These are phyloP conservation scores for sweet orange (Citrus sinensis) DNA, from an alignment of 345 rosid genomes.

Conservation along the genomic window DNA sequence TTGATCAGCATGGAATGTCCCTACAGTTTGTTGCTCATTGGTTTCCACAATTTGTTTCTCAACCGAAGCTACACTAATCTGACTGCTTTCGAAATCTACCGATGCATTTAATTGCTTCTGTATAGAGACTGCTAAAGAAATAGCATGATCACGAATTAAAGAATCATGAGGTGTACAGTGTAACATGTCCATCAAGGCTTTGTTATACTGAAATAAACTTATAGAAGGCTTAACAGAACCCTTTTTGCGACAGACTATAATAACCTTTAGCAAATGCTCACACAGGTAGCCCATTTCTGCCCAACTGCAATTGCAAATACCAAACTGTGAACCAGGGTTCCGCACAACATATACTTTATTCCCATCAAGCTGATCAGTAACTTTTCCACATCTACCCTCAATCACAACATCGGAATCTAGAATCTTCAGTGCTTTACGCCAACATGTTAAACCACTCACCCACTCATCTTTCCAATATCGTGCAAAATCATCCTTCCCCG, in stretches of 20 bases:
- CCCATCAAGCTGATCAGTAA: slow-evolving; percentile 50
- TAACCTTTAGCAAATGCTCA: slow-evolving; percentile 73
- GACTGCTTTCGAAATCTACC: slow-evolving; percentile 27
- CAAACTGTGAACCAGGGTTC: slow-evolving; percentile 81
- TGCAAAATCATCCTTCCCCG: slow-evolving; percentile 71
- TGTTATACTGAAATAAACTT: slow-evolving; percentile 58
- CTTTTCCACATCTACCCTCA: slow-evolving; percentile 55
- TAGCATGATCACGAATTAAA: slow-evolving; percentile 72
- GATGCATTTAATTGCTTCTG: slow-evolving; percentile 52
- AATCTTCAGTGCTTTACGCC: slow-evolving; percentile 71
- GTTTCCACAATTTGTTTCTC: slow-evolving; percentile 22
- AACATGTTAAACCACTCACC: slow-evolving; percentile 81
- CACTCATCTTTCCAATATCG: slow-evolving; percentile 90
- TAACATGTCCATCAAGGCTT: slow-evolving; percentile 58
- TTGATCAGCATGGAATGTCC: slow-evolving; percentile 11
- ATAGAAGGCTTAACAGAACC: slow-evolving; percentile 43
- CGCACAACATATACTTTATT: slow-evolving; percentile 54
- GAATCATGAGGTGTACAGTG: slow-evolving; percentile 65
- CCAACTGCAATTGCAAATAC: slow-evolving; percentile 76
- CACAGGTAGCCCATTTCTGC: slow-evolving; percentile 83
- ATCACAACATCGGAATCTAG: slow-evolving; percentile 60
- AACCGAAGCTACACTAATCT: slow-evolving; percentile 13
- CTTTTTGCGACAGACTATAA: slow-evolving; percentile 35
- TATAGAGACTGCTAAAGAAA: slow-evolving; percentile 57
- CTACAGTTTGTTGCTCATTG: slow-evolving; percentile 16